A percentile compares a stretch with the other conserved stretches of the same genome.
Evolutionary conservation across 2,329 filamentous ascomycete species (phyloP).

Genomic region (Colletotrichum sp.): DNA sequence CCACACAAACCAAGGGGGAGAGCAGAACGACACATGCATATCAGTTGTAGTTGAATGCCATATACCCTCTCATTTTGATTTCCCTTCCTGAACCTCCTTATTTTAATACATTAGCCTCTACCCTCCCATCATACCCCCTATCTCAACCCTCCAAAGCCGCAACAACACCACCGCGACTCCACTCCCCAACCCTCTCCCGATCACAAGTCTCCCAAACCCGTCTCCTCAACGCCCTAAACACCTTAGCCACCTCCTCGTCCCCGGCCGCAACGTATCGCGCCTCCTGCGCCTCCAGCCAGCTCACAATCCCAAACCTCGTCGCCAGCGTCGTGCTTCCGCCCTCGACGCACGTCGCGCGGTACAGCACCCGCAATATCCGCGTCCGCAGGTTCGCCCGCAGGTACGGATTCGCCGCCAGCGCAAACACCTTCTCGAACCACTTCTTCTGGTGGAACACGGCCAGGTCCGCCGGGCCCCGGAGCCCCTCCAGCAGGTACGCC

Average conservation of each 20-base stretch:
- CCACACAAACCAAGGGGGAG: fast-evolving
- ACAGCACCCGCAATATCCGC: conserved; percentile 66
- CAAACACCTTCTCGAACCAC: conserved; percentile 78
- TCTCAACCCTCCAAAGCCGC: neutral
- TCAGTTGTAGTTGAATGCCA: neutral
- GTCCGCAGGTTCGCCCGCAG: conserved; percentile 64
- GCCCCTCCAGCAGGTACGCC: conserved; percentile 69
- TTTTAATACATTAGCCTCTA: neutral
- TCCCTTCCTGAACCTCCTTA: neutral
- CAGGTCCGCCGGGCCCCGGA: conserved; percentile 65
- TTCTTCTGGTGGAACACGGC: conserved; percentile 64
- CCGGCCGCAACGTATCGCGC: conserved; percentile 39
- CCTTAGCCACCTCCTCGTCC: conserved; percentile 45
- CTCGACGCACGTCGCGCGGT: conserved; percentile 69
- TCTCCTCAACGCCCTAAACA: conserved; percentile 59
- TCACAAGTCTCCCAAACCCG: conserved; percentile 71
- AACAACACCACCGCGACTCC: conserved; percentile 62
- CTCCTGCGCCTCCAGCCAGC: conserved; percentile 73
- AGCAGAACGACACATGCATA: neutral
- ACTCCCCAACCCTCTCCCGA: conserved; percentile 65
- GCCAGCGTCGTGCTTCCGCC: conserved; percentile 81
- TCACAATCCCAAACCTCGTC: conserved; percentile 75
- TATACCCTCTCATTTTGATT: neutral
- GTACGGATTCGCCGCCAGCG: conserved; percentile 70
- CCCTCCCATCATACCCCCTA: fast-evolving